phyloP scores from a whole-genome alignment of 1,284 basidiomycete genomes.

The Tausonia pullulans region DNA sequence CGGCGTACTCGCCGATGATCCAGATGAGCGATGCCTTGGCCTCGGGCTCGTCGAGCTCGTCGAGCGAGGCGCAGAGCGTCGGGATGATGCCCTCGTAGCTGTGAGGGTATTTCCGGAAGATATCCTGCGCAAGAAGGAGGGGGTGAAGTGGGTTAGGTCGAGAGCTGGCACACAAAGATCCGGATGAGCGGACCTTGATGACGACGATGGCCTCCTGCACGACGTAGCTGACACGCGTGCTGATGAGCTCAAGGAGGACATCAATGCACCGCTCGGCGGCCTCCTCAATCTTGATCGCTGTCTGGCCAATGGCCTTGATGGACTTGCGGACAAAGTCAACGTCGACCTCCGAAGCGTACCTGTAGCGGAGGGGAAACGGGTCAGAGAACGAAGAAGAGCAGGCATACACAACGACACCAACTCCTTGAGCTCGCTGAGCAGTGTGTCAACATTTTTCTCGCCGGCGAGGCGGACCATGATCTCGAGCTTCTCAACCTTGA shows the following conservation, averaged over 20 bases:
- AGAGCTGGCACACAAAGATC: neutral
- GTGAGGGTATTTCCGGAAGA: conserved; percentile 95
- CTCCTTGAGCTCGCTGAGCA: conserved; percentile 93
- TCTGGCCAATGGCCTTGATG: conserved; percentile 89
- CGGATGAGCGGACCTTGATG: conserved; percentile 61
- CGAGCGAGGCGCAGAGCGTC: conserved; percentile 84
- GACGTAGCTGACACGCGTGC: conserved; percentile 87
- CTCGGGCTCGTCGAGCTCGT: conserved; percentile 94
- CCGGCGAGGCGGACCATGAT: conserved; percentile 93
- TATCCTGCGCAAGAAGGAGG: conserved; percentile 51
- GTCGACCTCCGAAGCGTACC: conserved; percentile 93
- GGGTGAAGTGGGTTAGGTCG: neutral
- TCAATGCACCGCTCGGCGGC: conserved; percentile 92
- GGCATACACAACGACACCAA: conserved; percentile 33
- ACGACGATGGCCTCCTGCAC: conserved; percentile 97
- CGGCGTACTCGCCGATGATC: conserved; percentile 97
- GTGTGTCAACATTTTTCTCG: conserved; percentile 85
- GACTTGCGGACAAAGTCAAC: conserved; percentile 94
- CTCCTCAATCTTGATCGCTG: conserved; percentile 86
- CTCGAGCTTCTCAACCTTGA: conserved; percentile 95
- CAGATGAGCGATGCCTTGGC: conserved; percentile 96
- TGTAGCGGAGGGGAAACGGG: conserved; percentile 26
- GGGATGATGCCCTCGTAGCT: conserved; percentile 96
- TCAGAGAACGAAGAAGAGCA: neutral
- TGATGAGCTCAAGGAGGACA: conserved; percentile 81